Base-by-base conservation (phyloP, 768 basidiomycete genomes). In the Rhodotorula babjevae region DNA sequence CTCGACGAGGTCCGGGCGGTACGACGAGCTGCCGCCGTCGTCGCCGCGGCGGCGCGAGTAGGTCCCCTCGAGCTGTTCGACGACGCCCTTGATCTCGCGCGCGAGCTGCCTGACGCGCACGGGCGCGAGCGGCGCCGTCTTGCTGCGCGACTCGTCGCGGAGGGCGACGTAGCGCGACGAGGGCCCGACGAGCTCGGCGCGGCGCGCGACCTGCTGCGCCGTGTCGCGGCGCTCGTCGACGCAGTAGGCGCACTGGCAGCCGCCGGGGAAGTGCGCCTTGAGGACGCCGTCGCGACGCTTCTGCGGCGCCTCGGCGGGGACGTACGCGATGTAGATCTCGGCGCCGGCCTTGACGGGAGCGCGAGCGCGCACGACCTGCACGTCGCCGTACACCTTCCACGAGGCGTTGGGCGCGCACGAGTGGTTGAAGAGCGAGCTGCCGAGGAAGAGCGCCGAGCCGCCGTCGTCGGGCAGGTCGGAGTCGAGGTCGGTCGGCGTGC, bases 351-450 rank as follows among this genome's bases (percentile, higher is more conserved):
- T 23, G 62, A 83, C 77, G 46, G 57, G 21, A 2, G 56, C 44
- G 4, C 57, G 52, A 8, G 81, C 80, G 18, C 82, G 77, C 29
- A 83, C 67, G 61, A 81, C 65, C 68, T 82, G 80, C 50, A 79
- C 52, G 67, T 82, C 79, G 8, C 80, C 80, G 63, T 78, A 78
- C 67, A 67, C 77, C 52, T 42, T 29, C 69, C 79, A 77, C 21
- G 55, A 21, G 5, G 79, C 79, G 61, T 76, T 80, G 0, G 78
- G 56, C 6, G 59, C 50, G 70, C 82, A 83, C 4, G 80, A 71
- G 65, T 83, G 82, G 71, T 83, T 83, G 78, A 81, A 79, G 31
- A 82, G 71, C 1, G 82, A 82, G 2, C 81, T 77, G 23, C 77
- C 64, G 42, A 77, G 44, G 70, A 80, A 81, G 59, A 82, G 76